Evolutionary conservation across 2,329 filamentous ascomycete species (phyloP).

Genomic region (Monilinia fructigena): DNA sequence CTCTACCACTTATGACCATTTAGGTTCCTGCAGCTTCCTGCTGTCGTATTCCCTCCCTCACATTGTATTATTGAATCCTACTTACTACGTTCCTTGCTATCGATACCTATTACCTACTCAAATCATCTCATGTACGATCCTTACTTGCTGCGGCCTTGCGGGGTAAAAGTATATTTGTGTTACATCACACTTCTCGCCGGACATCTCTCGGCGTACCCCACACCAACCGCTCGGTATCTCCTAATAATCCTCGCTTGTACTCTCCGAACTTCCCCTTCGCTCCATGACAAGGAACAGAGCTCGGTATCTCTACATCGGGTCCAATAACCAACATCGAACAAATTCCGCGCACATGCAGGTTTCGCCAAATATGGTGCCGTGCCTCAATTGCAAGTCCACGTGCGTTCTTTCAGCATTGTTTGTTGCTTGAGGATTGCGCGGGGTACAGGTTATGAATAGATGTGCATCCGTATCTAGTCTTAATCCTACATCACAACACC

Average conservation of each 20-base stretch:
- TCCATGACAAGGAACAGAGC: background rate
- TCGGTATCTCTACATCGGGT: conserved; percentile 3
- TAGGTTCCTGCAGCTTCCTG: too few relatives aligned
- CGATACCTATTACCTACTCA: too few relatives aligned
- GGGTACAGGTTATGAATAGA: conserved; percentile 5
- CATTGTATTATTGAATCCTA: too few relatives aligned
- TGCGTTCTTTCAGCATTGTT: background rate
- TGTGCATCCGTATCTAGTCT: conserved; percentile 6
- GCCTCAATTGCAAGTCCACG: background rate
- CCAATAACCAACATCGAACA: background rate
- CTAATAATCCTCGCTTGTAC: background rate
- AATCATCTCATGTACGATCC: background rate
- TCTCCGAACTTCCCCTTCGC: conserved; percentile 16
- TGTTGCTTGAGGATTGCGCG: background rate
- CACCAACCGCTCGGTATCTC: conserved; percentile 4
- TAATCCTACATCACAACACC: background rate
- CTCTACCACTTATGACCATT: too few relatives aligned
- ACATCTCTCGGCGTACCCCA: conserved; percentile 11
- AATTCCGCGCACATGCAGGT: background rate
- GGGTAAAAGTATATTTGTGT: conserved; percentile 2
- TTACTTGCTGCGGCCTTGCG: conserved; percentile 3
- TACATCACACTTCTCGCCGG: conserved; percentile 3
- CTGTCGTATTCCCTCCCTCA: too few relatives aligned
- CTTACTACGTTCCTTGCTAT: too few relatives aligned
- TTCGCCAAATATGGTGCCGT: background rate